Evolutionary conservation across 2,329 filamentous ascomycete species (phyloP).

Genomic region (Exophiala lecanii-corni): DNA sequence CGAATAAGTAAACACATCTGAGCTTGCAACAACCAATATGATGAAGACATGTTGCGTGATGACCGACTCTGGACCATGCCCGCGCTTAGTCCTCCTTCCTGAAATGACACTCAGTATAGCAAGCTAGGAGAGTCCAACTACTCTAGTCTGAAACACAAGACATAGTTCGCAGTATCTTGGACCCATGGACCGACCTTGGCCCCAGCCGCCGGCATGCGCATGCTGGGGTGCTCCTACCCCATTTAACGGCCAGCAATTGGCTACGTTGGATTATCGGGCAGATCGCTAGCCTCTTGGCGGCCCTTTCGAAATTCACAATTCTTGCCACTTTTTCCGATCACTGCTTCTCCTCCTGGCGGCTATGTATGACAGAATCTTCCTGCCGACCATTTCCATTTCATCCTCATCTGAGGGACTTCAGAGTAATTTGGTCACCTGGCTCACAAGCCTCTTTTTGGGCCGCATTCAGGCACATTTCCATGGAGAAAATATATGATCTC

Average conservation of each 20-base stretch:
- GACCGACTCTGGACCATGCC: background rate
- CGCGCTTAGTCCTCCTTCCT: background rate
- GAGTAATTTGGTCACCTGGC: background rate
- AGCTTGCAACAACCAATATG: background rate
- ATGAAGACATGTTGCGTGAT: background rate
- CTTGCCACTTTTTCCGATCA: background rate
- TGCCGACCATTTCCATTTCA: background rate
- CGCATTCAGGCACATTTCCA: background rate
- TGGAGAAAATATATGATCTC: constrained; percentile 1
- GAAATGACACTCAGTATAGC: background rate
- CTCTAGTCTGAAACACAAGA: background rate
- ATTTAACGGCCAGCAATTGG: background rate
- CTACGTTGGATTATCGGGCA: background rate
- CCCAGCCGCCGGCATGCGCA: background rate
- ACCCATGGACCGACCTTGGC: background rate
- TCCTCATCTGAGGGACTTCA: background rate
- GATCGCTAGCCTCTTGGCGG: background rate
- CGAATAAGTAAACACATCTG: background rate
- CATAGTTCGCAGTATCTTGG: background rate
- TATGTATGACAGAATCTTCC: constrained; percentile 1
- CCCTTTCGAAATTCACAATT: background rate
- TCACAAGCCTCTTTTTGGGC: background rate
- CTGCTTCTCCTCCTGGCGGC: background rate
- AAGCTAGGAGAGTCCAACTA: background rate
- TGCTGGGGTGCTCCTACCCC: background rate